Percentiles rank a stretch among this genome's conserved stretches.
Evolutionary conservation across 371 early-diverging fungal species (phyloP).

Genomic region (Sporodiniella umbellata): DNA sequence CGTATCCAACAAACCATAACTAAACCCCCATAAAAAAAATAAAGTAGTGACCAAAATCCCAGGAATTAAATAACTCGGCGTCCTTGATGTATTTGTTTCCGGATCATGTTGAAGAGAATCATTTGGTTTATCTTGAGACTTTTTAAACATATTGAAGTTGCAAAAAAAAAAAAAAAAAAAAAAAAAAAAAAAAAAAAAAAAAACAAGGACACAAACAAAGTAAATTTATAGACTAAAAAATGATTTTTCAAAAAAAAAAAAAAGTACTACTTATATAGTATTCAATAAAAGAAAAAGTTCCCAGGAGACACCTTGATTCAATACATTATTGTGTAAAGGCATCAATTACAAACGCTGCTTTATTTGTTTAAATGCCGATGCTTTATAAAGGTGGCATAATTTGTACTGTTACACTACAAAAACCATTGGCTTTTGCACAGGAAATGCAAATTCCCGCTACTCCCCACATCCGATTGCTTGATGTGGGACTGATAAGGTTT

Average conservation of each 20-base stretch:
- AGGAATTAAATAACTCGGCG: conserved; percentile 10
- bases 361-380: too few species aligned
- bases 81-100: not conserved
- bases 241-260: too few species aligned
- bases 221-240: too few species aligned
- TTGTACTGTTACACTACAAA: too few species aligned
- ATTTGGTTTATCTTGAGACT: not conserved
- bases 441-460: not conserved
- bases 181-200: not conserved
- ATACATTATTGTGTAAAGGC: not conserved
- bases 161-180: not conserved
- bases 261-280: too few species aligned
- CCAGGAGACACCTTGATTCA: not conserved
- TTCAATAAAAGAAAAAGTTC: not conserved
- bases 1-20: conserved; percentile 46
- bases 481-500: not conserved
- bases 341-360: not conserved
- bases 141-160: not conserved
- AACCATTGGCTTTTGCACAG: too few species aligned
- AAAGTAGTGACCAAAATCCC: conserved; percentile 37
- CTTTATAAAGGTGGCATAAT: too few species aligned
- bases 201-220: not conserved
- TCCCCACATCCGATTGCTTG: not conserved
- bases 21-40: conserved; percentile 51
- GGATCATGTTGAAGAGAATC: not conserved